These are phyloP conservation scores for Diaporthe sp. DNA, from an alignment of 2,329 filamentous ascomycete genomes.

Conservation along the genomic window DNA sequence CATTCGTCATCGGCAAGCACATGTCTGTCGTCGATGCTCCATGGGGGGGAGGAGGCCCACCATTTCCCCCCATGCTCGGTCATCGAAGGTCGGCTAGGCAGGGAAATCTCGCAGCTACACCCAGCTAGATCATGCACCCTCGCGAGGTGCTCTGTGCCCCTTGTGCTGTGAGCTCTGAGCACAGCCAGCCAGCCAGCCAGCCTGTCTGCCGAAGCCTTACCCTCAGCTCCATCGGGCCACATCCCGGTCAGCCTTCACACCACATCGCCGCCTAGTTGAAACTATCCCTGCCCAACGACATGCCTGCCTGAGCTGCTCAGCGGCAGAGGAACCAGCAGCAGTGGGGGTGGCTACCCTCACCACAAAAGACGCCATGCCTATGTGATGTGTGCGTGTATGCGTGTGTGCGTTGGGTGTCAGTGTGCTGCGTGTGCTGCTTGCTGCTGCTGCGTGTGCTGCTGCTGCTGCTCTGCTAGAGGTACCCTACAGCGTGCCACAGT, in stretches of 20 bases:
- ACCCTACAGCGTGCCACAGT: constrained; percentile 15
- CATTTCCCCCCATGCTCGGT: constrained; percentile 10
- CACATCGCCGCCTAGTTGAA: constrained; percentile 21
- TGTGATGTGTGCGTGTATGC: not conserved
- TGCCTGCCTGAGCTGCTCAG: constrained; percentile 24
- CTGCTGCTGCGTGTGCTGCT: not conserved
- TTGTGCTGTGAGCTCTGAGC: constrained; percentile 20
- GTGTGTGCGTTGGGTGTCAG: not conserved
- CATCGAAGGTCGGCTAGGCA: not conserved
- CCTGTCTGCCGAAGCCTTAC: constrained; percentile 19
- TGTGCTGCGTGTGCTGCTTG: not conserved
- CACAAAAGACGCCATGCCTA: not conserved
- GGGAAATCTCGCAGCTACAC: constrained; percentile 24
- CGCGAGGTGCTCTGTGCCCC: not conserved
- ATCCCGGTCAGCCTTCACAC: constrained; percentile 31
- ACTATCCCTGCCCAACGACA: constrained; percentile 32
- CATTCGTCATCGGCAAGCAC: not conserved
- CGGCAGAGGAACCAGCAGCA: constrained; percentile 14
- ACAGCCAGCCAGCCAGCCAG: not conserved
- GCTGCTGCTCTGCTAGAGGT: not conserved
- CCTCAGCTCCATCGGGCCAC: constrained; percentile 32
- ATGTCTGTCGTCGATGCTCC: constrained; percentile 20
- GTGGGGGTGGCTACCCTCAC: constrained; percentile 29
- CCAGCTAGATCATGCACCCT: constrained; percentile 15
- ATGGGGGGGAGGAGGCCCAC: not conserved